Evolutionary conservation across 768 basidiomycete genomes (phyloP), one percentile per base, ranked within the genome.

Genomic region (Amylocystis lapponica): DNA sequence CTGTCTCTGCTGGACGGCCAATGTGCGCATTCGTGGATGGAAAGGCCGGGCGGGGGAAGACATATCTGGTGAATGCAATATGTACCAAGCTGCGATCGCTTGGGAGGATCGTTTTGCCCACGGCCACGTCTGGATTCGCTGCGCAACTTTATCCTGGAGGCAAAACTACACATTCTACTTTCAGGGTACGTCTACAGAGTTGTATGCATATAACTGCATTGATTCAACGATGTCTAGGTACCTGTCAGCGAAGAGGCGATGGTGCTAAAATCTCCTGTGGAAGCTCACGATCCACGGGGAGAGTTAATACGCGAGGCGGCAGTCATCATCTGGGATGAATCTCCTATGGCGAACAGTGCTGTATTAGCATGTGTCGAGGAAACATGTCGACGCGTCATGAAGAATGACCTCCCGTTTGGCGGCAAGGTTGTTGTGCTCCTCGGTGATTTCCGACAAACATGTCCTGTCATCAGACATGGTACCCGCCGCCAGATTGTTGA

Each of bases 41-140:
- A 2, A 62, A 64, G 41, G 68, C 69, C 2, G 70, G 70, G 0
- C 48, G 65, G 4, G 71, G 69, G 0, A 72, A 72, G 49, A 71
- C 68, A 0, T 66, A 57, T 26, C 25, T 70, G 1, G 44, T 66
- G 1, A 62, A 62, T 27, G 53, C 66, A 0, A 39, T 72, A 5
- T 66, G 64, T 35, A 59, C 60, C 43, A 51, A 48, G 22, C 29
- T 69, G 1, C 50, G 68, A 10, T 40, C 54, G 0, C 23, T 22
- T 2, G 58, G 57, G 1, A 40, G 54, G 16, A 65, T 71, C 21
- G 59, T 66, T 0, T 37, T 70, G 19, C 52, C 66, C 2, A 66
- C 61, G 2, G 69, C 67, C 0, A 63, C 66, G 3, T 63, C 70
- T 2, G 67, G 63, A 5, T 67, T 67, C 50, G 68, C 67, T 11